These are phyloP conservation scores for Hemileia vastatrix DNA, from an alignment of 1,284 basidiomycete species.

Conservation along the genomic window DNA sequence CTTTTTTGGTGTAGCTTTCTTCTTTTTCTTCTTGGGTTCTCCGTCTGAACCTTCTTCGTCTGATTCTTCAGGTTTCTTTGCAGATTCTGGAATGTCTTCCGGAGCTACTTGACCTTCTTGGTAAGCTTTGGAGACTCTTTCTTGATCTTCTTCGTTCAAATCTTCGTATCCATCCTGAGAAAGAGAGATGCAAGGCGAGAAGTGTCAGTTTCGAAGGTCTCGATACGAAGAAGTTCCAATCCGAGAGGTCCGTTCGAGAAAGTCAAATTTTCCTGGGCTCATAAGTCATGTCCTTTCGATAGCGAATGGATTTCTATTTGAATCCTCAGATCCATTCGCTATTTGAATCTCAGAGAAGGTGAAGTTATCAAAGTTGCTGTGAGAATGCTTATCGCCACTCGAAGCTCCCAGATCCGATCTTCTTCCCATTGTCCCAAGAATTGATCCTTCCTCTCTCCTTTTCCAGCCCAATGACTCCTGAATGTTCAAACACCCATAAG, in stretches of 20 bases:
- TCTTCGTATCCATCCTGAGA: slow-evolving; percentile 51
- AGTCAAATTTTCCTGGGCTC: no score
- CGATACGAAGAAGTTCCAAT: no score
- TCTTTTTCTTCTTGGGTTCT: slow-evolving; percentile 54
- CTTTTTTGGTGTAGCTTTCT: slow-evolving; percentile 47
- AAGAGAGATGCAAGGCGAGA: no score
- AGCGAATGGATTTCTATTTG: not conserved
- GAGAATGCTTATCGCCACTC: no score
- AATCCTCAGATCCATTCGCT: slow-evolving; percentile 3
- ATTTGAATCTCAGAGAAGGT: not conserved
- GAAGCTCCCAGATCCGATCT: no score
- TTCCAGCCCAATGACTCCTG: no score
- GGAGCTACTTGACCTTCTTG: slow-evolving; percentile 63
- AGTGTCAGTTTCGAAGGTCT: no score
- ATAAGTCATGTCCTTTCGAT: slow-evolving; percentile 47
- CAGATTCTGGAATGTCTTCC: slow-evolving; percentile 64
- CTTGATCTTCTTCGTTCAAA: slow-evolving; percentile 56
- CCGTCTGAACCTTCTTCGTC: slow-evolving; percentile 58
- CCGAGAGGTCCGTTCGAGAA: no score
- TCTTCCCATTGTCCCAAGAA: no score
- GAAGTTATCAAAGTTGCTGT: no score
- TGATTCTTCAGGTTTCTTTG: slow-evolving; percentile 61
- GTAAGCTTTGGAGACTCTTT: slow-evolving; percentile 58
- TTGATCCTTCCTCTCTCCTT: no score
- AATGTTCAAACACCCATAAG: no score